Evolutionary conservation across 148 eudicot genomes (phyloP), one percentile per base, ranked within the genome.

Genomic region (Fagopyrum esculentum): DNA sequence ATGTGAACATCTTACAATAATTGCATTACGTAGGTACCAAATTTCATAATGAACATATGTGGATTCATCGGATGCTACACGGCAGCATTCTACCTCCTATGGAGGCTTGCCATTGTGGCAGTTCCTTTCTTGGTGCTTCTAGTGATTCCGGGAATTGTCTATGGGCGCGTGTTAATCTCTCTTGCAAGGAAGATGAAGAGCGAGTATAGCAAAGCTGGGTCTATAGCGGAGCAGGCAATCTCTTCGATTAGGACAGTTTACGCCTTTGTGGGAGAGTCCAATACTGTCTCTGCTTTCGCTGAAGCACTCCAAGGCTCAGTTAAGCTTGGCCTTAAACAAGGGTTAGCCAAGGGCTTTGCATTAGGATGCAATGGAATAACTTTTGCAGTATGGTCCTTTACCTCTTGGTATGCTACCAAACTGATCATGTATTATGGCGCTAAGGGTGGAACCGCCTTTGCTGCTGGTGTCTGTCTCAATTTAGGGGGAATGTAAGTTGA

Each of bases 401-500:
- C 55, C 7, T 66, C 52, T 12, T 77, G 79, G 79, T 9, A 70
- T 51, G 79, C 74, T 6, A 77, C 74, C 40, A 35, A 22, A n/a
- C 44, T 77, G 9, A 45, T 77, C 6, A 47, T 74, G 7, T 16
- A 71, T 7, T 5, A 57, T 10, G 61, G 46, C 17, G 46, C 30
- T 54, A 71, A 47, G 59, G 79, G 75, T 0, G 79, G 79, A 1
- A 17, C 71, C 47, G 69, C 22, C 59, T 57, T 70, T 26, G n/a
- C 26, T 49, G 12, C 74, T 15, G 79, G 75, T 19, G 57, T 88
- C 30, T 87, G 88, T 35, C 85, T 89, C 16, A 85, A 88, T 43
- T 75, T 82, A 35, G 98, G 98, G 75, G 96, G 97, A 78, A 54
- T 88, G 97, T 92, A 90, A 86, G 83, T 74, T 45, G 40, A 35